phyloP scores from a whole-genome alignment of 1,139 yeast species.

The Sugiyamaella grinbergsii region DNA sequence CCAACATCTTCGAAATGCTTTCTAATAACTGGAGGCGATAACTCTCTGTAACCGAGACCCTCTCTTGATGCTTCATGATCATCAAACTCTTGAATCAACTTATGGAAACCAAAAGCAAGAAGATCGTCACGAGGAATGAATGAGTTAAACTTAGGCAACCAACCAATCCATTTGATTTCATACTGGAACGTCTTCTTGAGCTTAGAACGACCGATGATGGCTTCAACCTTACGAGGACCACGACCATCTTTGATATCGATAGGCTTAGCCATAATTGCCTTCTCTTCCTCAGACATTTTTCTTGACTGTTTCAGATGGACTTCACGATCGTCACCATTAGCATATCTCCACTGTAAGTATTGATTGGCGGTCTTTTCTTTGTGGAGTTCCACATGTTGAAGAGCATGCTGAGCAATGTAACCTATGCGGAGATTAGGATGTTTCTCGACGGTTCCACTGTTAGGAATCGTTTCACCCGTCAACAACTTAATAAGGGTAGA shows the following conservation, averaged over 20 bases:
- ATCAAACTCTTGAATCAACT: conserved; percentile 89
- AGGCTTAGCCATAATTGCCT: conserved; percentile 73
- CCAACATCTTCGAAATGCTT: conserved; percentile 98
- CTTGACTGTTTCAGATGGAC: conserved; percentile 91
- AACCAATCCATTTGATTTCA: conserved; percentile 91
- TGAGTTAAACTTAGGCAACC: conserved; percentile 91
- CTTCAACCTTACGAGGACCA: conserved; percentile 87
- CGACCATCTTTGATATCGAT: conserved; percentile 85
- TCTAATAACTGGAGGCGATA: conserved; percentile 87
- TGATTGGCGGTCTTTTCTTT: conserved; percentile 97
- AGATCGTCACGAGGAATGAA: conserved; percentile 88
- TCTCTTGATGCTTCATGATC: conserved; percentile 98
- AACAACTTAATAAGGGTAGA: conserved; percentile 90
- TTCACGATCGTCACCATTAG: conserved; percentile 98
- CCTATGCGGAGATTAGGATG: conserved; percentile 98
- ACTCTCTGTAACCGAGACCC: conserved; percentile 95
- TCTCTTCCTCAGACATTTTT: conserved; percentile 81
- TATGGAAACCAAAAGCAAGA: conserved; percentile 79
- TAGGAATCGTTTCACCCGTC: conserved; percentile 89
- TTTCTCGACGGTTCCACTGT: conserved; percentile 88
- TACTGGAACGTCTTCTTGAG: conserved; percentile 95
- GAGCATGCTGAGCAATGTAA: conserved; percentile 97
- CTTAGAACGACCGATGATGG: conserved; percentile 95
- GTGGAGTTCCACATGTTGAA: conserved; percentile 95
- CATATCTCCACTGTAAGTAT: conserved; percentile 97